These are phyloP conservation scores for Noccaea caerulescens DNA, from an alignment of 345 rosid genomes.

Conservation along the genomic window DNA sequence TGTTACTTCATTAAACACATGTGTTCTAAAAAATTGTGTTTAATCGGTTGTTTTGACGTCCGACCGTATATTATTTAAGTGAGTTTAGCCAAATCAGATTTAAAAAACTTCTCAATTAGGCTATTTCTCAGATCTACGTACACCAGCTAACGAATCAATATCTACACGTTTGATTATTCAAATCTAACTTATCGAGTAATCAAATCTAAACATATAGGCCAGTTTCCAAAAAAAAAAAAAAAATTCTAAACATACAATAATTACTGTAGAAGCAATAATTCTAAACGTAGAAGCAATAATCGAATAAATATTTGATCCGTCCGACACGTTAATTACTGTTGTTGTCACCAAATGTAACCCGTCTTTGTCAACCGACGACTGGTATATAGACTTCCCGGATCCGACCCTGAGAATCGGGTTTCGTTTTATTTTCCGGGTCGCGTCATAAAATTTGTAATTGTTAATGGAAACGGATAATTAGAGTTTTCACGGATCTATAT, in stretches of 20 bases:
- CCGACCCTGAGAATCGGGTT: constrained; percentile 9
- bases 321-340: constrained; percentile 21
- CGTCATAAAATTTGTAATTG: constrained; percentile 1
- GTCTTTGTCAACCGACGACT: neutral
- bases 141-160: constrained; percentile 6
- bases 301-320: constrained; percentile 3
- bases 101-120: neutral
- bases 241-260: too few relatives aligned
- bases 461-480: neutral
- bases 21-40: constrained; percentile 1
- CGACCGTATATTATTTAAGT: neutral
- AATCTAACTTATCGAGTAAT: too few relatives aligned
- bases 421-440: neutral
- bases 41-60: constrained; percentile 12
- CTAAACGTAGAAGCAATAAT: neutral
- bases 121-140: constrained; percentile 24
- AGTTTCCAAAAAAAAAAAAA: too few relatives aligned
- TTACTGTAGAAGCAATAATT: too few relatives aligned
- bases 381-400: neutral
- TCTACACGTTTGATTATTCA: constrained; percentile 19
- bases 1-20: constrained; percentile 3
- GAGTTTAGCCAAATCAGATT: neutral
- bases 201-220: too few relatives aligned
- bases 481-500: neutral
- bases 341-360: neutral